Evolutionary conservation across 345 rosid species (phyloP).

Genomic region (Raphanus sativus): DNA sequence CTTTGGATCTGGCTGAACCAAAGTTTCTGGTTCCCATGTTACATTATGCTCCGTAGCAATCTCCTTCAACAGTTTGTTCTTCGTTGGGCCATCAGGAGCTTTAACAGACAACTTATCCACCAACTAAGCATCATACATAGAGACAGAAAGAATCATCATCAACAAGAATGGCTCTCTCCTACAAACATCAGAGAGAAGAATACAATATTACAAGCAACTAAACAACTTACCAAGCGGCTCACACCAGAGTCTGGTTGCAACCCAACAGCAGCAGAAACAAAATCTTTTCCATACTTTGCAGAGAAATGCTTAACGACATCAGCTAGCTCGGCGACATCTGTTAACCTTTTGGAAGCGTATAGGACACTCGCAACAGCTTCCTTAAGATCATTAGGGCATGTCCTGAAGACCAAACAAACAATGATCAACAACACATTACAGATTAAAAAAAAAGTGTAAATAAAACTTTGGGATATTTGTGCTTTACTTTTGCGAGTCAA

Average conservation of each 20-base stretch:
- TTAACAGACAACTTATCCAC: constrained; percentile 76
- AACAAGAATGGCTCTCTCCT: not conserved
- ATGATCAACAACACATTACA: constrained; percentile 1
- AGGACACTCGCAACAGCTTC: constrained; percentile 65
- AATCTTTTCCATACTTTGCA: constrained; percentile 90
- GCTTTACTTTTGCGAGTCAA: constrained; percentile 85
- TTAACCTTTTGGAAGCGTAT: constrained; percentile 80
- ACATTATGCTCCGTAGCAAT: constrained; percentile 81
- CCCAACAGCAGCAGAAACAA: constrained; percentile 66
- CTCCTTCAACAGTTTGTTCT: constrained; percentile 64
- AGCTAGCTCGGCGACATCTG: constrained; percentile 70
- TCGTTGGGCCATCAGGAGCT: constrained; percentile 84
- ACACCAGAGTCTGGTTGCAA: constrained; percentile 86
- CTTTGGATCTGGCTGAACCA: constrained; percentile 54
- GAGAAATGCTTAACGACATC: constrained; percentile 71
- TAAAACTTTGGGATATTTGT: not conserved
- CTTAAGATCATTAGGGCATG: constrained; percentile 79
- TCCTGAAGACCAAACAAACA: constrained; percentile 39
- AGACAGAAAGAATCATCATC: constrained; percentile 6
- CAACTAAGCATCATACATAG: constrained; percentile 45
- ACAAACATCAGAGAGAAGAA: constrained; percentile 1
- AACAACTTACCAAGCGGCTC: constrained; percentile 65
- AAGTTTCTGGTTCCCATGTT: constrained; percentile 68
- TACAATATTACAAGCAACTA: not conserved
- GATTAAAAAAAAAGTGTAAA: not conserved